Evolutionary conservation across 805 yeast genomes (phyloP).

Genomic region (Metschnikowia kunwiensis): DNA sequence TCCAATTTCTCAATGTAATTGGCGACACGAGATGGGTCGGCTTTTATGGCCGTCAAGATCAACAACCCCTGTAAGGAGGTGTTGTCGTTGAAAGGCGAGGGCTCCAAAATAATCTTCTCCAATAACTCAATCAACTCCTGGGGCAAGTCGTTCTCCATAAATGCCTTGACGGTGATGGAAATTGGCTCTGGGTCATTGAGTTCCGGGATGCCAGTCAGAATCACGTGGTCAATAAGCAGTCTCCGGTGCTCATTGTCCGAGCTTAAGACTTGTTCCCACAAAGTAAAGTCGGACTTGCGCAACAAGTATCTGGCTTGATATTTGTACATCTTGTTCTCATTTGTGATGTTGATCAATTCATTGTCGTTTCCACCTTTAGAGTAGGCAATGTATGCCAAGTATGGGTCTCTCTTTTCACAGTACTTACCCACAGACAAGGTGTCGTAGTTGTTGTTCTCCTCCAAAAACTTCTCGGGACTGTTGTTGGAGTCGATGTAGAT

Average conservation of each 20-base stretch:
- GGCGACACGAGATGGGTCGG: conserved; percentile 81
- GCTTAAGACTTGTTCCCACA: conserved; percentile 79
- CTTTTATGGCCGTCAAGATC: conserved; percentile 91
- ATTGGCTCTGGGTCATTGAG: conserved; percentile 89
- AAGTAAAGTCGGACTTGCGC: conserved; percentile 75
- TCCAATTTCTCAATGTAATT: conserved; percentile 86
- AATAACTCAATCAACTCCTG: conserved; percentile 88
- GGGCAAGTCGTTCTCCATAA: conserved; percentile 93
- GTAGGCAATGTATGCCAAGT: conserved; percentile 94
- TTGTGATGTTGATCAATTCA: conserved; percentile 87
- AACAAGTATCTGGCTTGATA: conserved; percentile 97
- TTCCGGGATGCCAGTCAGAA: conserved; percentile 95
- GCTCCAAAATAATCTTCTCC: conserved; percentile 94
- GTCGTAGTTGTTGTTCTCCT: conserved; percentile 86
- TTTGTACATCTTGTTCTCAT: conserved; percentile 96
- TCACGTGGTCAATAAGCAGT: conserved; percentile 88
- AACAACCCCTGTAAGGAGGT: conserved; percentile 91
- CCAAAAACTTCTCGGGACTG: conserved; percentile 93
- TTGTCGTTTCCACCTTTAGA: conserved; percentile 91
- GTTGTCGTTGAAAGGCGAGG: conserved; percentile 95
- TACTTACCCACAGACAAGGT: conserved; percentile 95
- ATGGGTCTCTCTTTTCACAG: conserved; percentile 99
- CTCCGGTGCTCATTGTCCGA: conserved; percentile 83
- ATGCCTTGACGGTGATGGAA: conserved; percentile 89
- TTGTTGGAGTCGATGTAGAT: conserved; percentile 97